Evolutionary conservation across 169 alveolate species (phyloP).

Genomic region (Cryptosporidium viatorum): DNA sequence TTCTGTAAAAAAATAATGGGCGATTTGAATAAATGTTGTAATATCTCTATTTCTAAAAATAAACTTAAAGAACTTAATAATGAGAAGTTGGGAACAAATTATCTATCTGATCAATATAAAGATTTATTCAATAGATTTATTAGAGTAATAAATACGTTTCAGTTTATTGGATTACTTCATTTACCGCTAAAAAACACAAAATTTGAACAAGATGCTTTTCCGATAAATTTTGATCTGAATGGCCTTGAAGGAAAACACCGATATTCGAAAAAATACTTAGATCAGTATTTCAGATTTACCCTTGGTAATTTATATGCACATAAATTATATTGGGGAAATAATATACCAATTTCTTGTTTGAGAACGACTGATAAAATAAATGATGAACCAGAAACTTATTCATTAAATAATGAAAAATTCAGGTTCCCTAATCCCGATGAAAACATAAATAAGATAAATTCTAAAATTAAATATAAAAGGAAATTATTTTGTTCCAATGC

Average conservation of each 20-base stretch:
- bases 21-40: not conserved
- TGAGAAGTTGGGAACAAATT: not conserved
- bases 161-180: slow-evolving; percentile 27
- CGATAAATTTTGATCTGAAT: not conserved
- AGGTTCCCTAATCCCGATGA: not conserved
- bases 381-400: not conserved
- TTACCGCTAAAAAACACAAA: slow-evolving; percentile 18
- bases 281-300: not conserved
- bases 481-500: not conserved
- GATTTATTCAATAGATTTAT: slow-evolving; percentile 13
- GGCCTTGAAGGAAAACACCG: not conserved
- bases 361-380: not conserved
- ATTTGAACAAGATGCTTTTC: not conserved
- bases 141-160: slow-evolving; percentile 32
- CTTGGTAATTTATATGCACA: slow-evolving; percentile 40
- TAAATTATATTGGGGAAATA: slow-evolving; percentile 46
- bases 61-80: not conserved
- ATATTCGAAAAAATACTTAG: not conserved
- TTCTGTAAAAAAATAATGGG: not conserved
- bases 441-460: not conserved
- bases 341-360: not conserved
- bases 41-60: not conserved
- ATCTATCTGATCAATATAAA: not conserved
- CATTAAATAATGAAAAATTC: not conserved
- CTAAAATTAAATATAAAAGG: not conserved